Evolutionary conservation across 305 asterid genomes (phyloP).

Genomic region (Ilex paraguariensis): DNA sequence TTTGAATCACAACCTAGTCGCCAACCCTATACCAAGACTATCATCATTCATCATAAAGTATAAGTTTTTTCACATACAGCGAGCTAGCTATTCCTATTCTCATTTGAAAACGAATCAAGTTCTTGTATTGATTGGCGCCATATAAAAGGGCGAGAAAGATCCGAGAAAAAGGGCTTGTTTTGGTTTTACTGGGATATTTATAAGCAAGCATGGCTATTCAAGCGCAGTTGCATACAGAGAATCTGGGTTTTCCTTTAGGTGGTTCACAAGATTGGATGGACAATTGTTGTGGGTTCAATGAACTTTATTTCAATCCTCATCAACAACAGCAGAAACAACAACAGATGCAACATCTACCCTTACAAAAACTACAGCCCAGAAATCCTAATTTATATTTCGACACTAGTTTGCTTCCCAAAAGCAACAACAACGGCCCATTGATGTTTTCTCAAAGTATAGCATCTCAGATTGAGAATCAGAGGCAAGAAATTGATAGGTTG

Average conservation of each 20-base stretch:
- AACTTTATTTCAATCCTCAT: slow-evolving; percentile 15
- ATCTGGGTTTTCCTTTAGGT: slow-evolving; percentile 23
- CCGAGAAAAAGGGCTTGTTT: background rate
- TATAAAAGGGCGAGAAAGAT: background rate
- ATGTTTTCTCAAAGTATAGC: slow-evolving; percentile 19
- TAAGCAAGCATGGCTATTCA: slow-evolving; percentile 47
- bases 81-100: no score
- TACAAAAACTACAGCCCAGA: slow-evolving; percentile 6
- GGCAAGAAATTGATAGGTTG: slow-evolving; percentile 41
- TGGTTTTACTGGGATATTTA: background rate
- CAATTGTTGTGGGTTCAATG: slow-evolving; percentile 30
- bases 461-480: slow-evolving; percentile 33
- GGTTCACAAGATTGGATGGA: slow-evolving; percentile 36
- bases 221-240: slow-evolving; percentile 48
- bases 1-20: no score
- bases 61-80: no score
- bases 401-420: slow-evolving; percentile 8
- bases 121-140: slow-evolving; percentile 4
- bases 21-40: no score
- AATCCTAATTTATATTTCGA: background rate
- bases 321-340: slow-evolving; percentile 21
- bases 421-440: slow-evolving; percentile 11
- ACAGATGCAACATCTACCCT: slow-evolving; percentile 1
- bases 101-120: slow-evolving; percentile 12
- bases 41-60: no score